These are phyloP conservation scores for Heritiera fomes DNA, from an alignment of 345 rosid genomes.

Conservation along the genomic window DNA sequence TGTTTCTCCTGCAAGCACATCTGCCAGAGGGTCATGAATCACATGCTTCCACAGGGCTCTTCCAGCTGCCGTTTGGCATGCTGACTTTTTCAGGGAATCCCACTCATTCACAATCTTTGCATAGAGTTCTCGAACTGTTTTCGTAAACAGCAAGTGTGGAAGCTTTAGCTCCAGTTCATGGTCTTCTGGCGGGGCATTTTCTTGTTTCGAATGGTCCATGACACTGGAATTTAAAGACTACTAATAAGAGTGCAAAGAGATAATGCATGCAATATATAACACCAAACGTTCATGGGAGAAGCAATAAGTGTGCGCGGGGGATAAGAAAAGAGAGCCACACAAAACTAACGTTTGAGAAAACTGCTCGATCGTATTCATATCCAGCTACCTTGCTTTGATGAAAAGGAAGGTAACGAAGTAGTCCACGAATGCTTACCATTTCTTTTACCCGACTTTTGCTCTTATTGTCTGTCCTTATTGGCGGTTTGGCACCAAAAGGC, in stretches of 20 bases:
- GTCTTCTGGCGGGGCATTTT: constrained; percentile 40
- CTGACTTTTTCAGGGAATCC: constrained; percentile 65
- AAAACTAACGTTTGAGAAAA: constrained; percentile 57
- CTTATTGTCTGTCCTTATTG: constrained; percentile 41
- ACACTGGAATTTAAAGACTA: constrained; percentile 17
- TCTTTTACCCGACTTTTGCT: constrained; percentile 28
- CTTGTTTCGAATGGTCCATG: constrained; percentile 45
- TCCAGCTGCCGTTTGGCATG: constrained; percentile 93
- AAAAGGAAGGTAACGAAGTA: constrained; percentile 49
- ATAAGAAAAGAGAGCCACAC: constrained; percentile 99
- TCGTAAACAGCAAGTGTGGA: constrained; percentile 42
- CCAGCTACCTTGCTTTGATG: constrained; percentile 43
- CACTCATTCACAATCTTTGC: constrained; percentile 60
- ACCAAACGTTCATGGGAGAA: constrained; percentile 17
- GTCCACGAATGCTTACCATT: constrained; percentile 54
- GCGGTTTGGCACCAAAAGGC: background rate
- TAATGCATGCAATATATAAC: constrained; percentile 32
- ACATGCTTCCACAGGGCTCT: constrained; percentile 92
- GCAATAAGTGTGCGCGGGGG: constrained; percentile 36
- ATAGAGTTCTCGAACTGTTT: constrained; percentile 60
- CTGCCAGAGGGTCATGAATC: constrained; percentile 75
- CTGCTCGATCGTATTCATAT: constrained; percentile 45
- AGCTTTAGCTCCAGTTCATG: constrained; percentile 62
- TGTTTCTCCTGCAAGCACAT: constrained; percentile 78
- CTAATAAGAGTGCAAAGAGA: constrained; percentile 26